phyloP scores from a whole-genome alignment of 192 early-diverging fungal species.

The Geranomyces michiganensis region DNA sequence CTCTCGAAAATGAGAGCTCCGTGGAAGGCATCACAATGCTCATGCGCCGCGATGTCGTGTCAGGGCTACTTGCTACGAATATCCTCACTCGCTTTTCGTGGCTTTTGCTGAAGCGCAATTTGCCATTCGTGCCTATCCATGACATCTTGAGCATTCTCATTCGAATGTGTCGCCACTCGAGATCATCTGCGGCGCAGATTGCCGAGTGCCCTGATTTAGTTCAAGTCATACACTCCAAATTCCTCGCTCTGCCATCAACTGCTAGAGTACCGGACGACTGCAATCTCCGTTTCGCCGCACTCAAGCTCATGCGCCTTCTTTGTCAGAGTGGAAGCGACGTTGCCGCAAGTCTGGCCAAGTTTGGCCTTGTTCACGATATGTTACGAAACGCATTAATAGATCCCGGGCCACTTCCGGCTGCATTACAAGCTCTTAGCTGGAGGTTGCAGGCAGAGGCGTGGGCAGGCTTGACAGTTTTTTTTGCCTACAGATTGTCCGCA shows the following conservation, averaged over 20 bases:
- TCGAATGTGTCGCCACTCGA: constrained; percentile 48
- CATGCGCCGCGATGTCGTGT: constrained; percentile 52
- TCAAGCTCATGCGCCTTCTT: constrained; percentile 23
- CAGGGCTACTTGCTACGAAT: constrained; percentile 65
- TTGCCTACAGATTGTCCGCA: constrained; percentile 29
- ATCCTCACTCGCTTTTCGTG: constrained; percentile 61
- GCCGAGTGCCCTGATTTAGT: constrained; percentile 53
- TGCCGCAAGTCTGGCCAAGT: constrained; percentile 20
- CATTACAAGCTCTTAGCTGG: not conserved
- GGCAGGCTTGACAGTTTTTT: constrained; percentile 16
- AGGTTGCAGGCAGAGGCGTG: constrained; percentile 22
- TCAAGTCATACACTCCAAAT: constrained; percentile 32
- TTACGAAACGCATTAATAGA: constrained; percentile 12
- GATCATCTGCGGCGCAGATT: constrained; percentile 46
- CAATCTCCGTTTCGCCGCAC: not conserved
- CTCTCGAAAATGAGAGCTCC: constrained; percentile 47
- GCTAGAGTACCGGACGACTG: not conserved
- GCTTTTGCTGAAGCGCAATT: constrained; percentile 48
- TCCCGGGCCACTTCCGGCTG: not conserved
- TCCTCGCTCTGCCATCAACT: constrained; percentile 7
- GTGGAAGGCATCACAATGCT: constrained; percentile 42
- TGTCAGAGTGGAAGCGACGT: constrained; percentile 35
- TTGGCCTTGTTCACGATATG: constrained; percentile 24
- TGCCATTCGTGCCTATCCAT: constrained; percentile 36
- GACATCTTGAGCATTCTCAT: constrained; percentile 56